Evolutionary conservation across 345 rosid species (phyloP), one percentile per base, ranked within the genome.

Genomic region (Capsella bursapastoris): DNA sequence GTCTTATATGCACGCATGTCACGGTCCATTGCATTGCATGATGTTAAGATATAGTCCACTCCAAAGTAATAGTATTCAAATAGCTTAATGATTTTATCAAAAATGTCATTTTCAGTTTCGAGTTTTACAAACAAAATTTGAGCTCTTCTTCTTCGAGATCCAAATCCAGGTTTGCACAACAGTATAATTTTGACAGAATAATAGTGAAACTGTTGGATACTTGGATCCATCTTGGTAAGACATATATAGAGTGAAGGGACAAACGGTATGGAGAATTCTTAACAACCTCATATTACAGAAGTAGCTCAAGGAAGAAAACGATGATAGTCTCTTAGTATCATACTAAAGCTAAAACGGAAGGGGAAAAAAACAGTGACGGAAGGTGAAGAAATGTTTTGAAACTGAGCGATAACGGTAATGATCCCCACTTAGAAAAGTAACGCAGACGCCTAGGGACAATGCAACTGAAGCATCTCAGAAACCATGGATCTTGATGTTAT

Each of bases 401-500:
- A 72, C 14, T 25, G 67, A 14, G 9, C 25, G 22, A 50, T 43
- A 50, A 32, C 12, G 34, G 76, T 43, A 27, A 37, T 38, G 28
- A 38, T 73, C 31, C 48, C 31, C 48, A 45, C 77, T 63, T 9
- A 50, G 14, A 61, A 43, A 11, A 41, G 29, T 43, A 7, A 15
- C 25, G 10, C 10, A 62, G 16, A 38, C 29, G 43, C 41, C 29
- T 66, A 49, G 15, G 5, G 64, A 1, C 14, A 68, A 11, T 22
- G 57, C 10, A 68, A 15, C 49, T 40, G 7, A 64, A 57, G 51
- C 73, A 61, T 62, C 86, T 93, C 75, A 91, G 77, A 93, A 93
- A 82, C 98, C 98, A 79, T 93, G 97, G 69, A 93, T 89, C 83
- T 93, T 93, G 82, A 93, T 93, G 68, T 84, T 88, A 7, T 93